Evolutionary conservation across 805 yeast species (phyloP).

Genomic region (Starmerella bombi): DNA sequence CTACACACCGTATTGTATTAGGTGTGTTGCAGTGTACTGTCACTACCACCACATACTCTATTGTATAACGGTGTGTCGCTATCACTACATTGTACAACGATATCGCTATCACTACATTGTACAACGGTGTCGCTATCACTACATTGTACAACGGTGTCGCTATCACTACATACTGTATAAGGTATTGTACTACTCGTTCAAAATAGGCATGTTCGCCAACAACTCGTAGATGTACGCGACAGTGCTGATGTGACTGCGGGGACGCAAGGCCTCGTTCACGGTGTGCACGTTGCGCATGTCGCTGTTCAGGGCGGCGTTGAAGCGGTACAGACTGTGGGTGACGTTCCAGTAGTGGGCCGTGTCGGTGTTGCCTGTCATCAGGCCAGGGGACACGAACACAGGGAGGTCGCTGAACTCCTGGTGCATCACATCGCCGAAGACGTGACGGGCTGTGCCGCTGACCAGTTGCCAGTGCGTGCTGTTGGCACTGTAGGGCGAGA

Average conservation of each 20-base stretch:
- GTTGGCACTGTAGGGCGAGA: constrained; percentile 32
- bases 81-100: too few species aligned
- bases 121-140: too few species aligned
- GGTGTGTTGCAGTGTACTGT: too few species aligned
- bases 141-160: too few species aligned
- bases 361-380: constrained; percentile 63
- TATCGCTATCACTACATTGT: too few species aligned
- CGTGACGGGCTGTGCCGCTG: constrained; percentile 49
- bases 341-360: constrained; percentile 54
- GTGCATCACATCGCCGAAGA: constrained; percentile 39
- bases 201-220: too few species aligned
- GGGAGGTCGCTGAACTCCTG: constrained; percentile 13
- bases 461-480: constrained; percentile 39
- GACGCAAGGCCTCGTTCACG: constrained; percentile 45
- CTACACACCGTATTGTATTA: too few species aligned
- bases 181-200: too few species aligned
- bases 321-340: constrained; percentile 47
- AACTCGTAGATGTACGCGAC: constrained; percentile 26
- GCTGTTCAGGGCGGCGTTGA: constrained; percentile 20
- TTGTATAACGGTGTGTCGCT: too few species aligned
- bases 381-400: constrained; percentile 40
- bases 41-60: too few species aligned
- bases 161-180: too few species aligned
- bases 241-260: constrained; percentile 41
- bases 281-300: constrained; percentile 35